Evolutionary conservation across 2,329 filamentous ascomycete species (phyloP), one percentile per base, ranked within the genome.

Genomic region (Rugonectria rugulosa): DNA sequence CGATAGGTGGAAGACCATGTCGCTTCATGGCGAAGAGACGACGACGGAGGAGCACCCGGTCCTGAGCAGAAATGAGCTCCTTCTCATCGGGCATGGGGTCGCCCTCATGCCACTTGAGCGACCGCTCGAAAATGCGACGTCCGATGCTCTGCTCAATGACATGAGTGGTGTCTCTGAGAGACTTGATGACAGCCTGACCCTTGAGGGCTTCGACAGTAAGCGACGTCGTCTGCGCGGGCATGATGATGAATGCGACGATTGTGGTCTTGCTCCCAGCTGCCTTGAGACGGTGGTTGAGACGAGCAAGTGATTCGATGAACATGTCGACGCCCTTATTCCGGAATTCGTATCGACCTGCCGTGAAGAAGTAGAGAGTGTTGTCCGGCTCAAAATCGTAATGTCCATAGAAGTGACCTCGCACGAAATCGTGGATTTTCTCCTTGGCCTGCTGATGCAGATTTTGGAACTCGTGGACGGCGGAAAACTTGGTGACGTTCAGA

Each of bases 321-420:
- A 99, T 98, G 75, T 99, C 95, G 9, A 97, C 94, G 70, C 95
- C 95, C 78, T 99, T 99, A 72, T 99, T 99, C 62, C 95, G 84
- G 82, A 94, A 99, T 75, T 99, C 95, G 71, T 99, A 99, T 60
- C 95, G 90, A 57, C 95, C 95, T 6, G 95, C 90, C 4, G 93
- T 99, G 81, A 99, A 99, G 77, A 98, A 89, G 77, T 97, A 99
- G 29, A 99, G 84, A 0, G 95, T 99, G 75, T 98, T 97, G 57
- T 98, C 93, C 12, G 92, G 88, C 59, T 97, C 92, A 65, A 98
- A 98, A 72, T 99, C 93, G 73, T 97, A 96, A 77, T 98, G 93
- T 10, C 95, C 95, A 71, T 98, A 98, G 77, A 99, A 99, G 73
- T 99, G 95, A 10, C 95, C 95, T 43, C 95, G 91, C 17, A 98